phyloP scores from a whole-genome alignment of 208 protist genomes.

The Jaenimonas drosophilae region DNA sequence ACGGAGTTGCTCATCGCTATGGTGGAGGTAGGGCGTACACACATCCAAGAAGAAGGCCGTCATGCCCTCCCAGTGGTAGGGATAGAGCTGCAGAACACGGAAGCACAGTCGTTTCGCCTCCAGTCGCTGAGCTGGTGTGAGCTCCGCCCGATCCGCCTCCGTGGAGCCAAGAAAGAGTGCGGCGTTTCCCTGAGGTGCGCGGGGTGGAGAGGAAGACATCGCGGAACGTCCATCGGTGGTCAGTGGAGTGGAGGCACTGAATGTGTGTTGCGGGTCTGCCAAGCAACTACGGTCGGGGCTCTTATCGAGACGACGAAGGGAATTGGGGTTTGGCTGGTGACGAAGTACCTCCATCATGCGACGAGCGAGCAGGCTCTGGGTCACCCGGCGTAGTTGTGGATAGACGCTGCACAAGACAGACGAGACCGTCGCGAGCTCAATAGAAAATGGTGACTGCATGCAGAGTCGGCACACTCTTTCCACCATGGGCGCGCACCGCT shows the following conservation, averaged over 20 bases:
- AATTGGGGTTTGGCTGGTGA: too few relatives aligned
- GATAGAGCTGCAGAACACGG: constrained; percentile 38
- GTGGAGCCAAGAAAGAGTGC: constrained; percentile 7
- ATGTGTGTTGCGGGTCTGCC: too few relatives aligned
- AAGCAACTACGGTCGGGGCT: too few relatives aligned
- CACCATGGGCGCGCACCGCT: constrained; percentile 11
- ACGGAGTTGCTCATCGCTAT: constrained; percentile 44
- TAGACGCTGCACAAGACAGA: constrained; percentile 41
- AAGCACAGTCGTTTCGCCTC: constrained; percentile 54
- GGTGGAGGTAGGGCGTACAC: constrained; percentile 57
- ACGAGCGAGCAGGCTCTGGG: constrained; percentile 23
- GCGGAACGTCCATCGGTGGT: too few relatives aligned
- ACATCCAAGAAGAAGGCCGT: constrained; percentile 51
- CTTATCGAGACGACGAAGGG: too few relatives aligned
- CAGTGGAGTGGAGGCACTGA: too few relatives aligned
- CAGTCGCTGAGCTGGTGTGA: background rate
- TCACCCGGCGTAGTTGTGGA: constrained; percentile 19
- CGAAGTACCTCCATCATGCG: constrained; percentile 45
- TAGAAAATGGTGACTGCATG: constrained; percentile 31
- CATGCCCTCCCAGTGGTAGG: constrained; percentile 37
- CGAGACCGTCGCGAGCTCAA: constrained; percentile 25
- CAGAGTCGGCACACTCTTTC: background rate
- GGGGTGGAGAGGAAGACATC: too few relatives aligned
- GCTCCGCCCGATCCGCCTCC: background rate
- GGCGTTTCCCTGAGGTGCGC: too few relatives aligned